phyloP scores from a whole-genome alignment of 2,329 filamentous ascomycete species.

The Furcasterigmium sp. region DNA sequence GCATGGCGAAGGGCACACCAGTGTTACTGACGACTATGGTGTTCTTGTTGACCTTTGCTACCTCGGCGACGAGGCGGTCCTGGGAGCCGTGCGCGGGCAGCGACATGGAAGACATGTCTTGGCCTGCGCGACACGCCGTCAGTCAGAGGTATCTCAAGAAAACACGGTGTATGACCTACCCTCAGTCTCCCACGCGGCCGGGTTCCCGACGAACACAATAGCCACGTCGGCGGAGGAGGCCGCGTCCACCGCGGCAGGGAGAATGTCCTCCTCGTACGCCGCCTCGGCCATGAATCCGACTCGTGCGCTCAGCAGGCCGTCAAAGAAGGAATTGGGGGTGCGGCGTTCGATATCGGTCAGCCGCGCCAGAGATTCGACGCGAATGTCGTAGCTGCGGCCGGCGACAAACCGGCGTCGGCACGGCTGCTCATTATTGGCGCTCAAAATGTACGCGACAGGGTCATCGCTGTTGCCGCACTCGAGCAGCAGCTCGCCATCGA shows the following conservation, averaged over 20 bases:
- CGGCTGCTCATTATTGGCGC: constrained; percentile 24
- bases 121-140: no score
- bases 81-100: constrained; percentile 52
- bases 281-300: constrained; percentile 17
- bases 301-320: constrained; percentile 15
- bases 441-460: constrained; percentile 30
- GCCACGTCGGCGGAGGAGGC: constrained; percentile 57
- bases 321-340: constrained; percentile 14
- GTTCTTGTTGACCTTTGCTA: constrained; percentile 51
- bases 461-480: constrained; percentile 23
- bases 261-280: constrained; percentile 9
- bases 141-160: no score
- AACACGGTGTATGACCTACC: no score
- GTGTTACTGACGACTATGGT: constrained; percentile 55
- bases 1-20: constrained; percentile 45
- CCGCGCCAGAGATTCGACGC: constrained; percentile 19
- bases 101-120: constrained; percentile 65
- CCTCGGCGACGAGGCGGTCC: constrained; percentile 51
- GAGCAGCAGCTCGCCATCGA: constrained; percentile 24
- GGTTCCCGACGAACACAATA: constrained; percentile 49
- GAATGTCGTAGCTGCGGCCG: constrained; percentile 22
- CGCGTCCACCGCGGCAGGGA: constrained; percentile 17
- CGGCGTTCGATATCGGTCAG: constrained; percentile 20
- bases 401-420: constrained; percentile 17
- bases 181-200: constrained; percentile 39